Base-by-base conservation (phyloP, 768 basidiomycete species). In the Tricholoma hemisulphureum region DNA sequence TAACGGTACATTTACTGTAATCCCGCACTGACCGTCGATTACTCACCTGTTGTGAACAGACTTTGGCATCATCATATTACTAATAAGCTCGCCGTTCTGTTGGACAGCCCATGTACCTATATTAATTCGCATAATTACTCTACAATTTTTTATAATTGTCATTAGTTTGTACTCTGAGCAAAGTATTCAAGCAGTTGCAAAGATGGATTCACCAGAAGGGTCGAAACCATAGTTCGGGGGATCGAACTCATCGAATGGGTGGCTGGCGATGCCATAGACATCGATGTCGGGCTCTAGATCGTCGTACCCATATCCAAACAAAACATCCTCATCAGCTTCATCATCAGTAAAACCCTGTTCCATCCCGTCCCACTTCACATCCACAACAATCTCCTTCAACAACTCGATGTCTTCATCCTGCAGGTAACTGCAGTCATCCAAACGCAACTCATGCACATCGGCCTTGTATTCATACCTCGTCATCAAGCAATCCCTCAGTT, bases 281-380 rank as follows among this genome's bases (percentile, higher is more conserved):
- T 57, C 49, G 18, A 52, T 21, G 24, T 50, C 53, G 16, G 52
- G 31, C 23, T 58, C 61, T 56, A 64, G 43, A 13, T 61, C 65
- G 37, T 62, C 58, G 26, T 63, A 57, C 26, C 35, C 63, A 46
- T 53, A 51, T 28, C 53, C 60, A 10, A 50, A 58, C 8, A 58
- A 58, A 26, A 52, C 57, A 50, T 61, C 56, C 24, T 35, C 23
- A 10, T 56, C 58, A 13, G 51, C 31, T 23, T 60, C 65, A 5
- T 72, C 68, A 3, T 65, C 63, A 23, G 57, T 63, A 53, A 61
- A 63, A 4, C 66, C 69, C 8, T 53, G 58, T 28, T 70, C 71
- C 18, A 67, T 18, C 13, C 55, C 67, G 57, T 77, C 76, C 76
- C 76, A 77, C 1, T 60, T 56, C n/a, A 76, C 69, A 24, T 70